Evolutionary conservation across 257 asterid genomes (phyloP).

Genomic region (Salvia miltiorrhiza): DNA sequence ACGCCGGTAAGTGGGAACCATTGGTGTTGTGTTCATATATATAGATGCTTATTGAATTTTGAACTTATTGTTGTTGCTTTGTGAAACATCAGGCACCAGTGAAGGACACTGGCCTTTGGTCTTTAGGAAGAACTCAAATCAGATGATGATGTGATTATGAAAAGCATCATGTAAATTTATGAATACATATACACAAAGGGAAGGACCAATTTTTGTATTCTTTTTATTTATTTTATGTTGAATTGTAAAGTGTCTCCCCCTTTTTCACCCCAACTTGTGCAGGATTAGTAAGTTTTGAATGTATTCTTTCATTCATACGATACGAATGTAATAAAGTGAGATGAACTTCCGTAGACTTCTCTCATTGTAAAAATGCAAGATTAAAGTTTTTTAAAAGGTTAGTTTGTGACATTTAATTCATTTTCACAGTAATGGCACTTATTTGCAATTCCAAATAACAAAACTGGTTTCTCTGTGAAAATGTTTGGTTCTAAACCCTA

Average conservation of each 20-base stretch:
- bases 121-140: conserved; percentile 86
- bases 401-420: too few relatives aligned
- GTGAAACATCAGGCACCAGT: conserved; percentile 54
- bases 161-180: conserved; percentile 10
- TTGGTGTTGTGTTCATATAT: too few relatives aligned
- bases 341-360: too few relatives aligned
- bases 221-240: not conserved
- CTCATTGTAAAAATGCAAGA: not conserved
- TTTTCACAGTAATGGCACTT: too few relatives aligned
- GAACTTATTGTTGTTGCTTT: not conserved
- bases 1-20: conserved; percentile 56
- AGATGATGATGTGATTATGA: conserved; percentile 26
- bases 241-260: conserved; percentile 4
- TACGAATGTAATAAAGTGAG: too few relatives aligned
- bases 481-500: too few relatives aligned
- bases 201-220: not conserved
- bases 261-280: conserved; percentile 10
- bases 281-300: not conserved
- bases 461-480: too few relatives aligned
- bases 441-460: too few relatives aligned
- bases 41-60: not conserved
- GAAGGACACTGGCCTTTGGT: conserved; percentile 87
- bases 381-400: too few relatives aligned
- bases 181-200: too few relatives aligned
- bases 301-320: too few relatives aligned